phyloP scores from a whole-genome alignment of 176 grass and related monocot genomes.

The Neostapfia colusana region DNA sequence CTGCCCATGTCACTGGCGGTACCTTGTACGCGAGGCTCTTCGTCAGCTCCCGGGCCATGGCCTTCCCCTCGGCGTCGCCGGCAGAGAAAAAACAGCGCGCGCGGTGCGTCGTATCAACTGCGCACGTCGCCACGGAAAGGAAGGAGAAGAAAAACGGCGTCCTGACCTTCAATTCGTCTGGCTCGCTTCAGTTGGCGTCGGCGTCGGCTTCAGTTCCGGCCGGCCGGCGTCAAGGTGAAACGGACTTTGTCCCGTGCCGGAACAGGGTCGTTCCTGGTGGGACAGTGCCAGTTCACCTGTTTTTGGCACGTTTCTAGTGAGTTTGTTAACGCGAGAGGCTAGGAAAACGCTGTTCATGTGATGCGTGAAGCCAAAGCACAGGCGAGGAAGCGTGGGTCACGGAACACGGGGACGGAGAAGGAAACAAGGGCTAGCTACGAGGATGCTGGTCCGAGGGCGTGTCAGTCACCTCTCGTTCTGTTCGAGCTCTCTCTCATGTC shows the following conservation, averaged over 20 bases:
- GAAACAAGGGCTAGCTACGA: background rate
- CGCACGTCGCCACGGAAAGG: background rate
- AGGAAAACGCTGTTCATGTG: background rate
- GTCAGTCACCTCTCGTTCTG: background rate
- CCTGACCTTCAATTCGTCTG: background rate
- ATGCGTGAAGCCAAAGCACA: slow-evolving; percentile 4
- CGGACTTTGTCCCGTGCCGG: background rate
- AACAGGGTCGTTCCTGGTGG: background rate
- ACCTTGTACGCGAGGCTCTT: background rate
- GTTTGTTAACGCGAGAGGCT: background rate
- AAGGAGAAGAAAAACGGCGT: background rate
- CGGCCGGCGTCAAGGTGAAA: background rate
- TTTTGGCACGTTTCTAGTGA: background rate
- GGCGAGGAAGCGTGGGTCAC: background rate
- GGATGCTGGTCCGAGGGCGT: background rate
- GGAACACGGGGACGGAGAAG: background rate
- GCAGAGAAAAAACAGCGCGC: no score
- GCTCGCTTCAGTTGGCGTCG: background rate
- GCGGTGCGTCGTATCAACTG: no score
- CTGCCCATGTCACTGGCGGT: background rate
- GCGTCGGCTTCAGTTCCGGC: background rate
- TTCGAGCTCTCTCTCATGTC: background rate
- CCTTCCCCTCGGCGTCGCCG: background rate
- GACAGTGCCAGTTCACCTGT: background rate
- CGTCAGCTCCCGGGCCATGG: background rate